phyloP scores from a whole-genome alignment of 2,329 filamentous ascomycete species.

The Thielaviopsis ethacetica region DNA sequence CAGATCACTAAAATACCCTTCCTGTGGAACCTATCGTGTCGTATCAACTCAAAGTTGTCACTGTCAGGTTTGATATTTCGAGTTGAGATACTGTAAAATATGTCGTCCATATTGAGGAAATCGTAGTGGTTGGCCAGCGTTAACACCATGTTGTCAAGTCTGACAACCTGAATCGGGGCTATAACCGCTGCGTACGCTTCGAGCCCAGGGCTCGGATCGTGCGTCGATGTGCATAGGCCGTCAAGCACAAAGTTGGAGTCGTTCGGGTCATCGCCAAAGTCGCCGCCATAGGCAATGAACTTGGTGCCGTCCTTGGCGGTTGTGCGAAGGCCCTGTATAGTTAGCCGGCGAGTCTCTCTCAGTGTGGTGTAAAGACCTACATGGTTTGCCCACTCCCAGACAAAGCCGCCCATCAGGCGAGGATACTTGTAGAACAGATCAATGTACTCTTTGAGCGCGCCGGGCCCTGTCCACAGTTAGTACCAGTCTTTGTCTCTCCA shows the following conservation, averaged over 20 bases:
- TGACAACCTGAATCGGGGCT: slow-evolving; percentile 38
- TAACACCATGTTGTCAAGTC: slow-evolving; percentile 21
- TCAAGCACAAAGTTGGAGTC: slow-evolving; percentile 44
- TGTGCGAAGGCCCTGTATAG: slow-evolving; percentile 25
- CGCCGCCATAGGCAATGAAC: slow-evolving; percentile 35
- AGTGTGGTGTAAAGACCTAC: slow-evolving; percentile 17
- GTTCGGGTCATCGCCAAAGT: slow-evolving; percentile 44
- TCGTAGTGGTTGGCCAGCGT: slow-evolving; percentile 38
- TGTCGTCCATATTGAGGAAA: too few relatives aligned
- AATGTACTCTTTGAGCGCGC: slow-evolving; percentile 49
- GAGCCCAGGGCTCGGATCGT: slow-evolving; percentile 34
- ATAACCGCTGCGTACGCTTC: slow-evolving; percentile 41
- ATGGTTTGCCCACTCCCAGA: slow-evolving; percentile 51
- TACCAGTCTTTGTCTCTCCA: not conserved
- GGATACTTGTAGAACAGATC: slow-evolving; percentile 42
- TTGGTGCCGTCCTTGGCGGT: slow-evolving; percentile 23
- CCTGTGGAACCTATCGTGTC: too few relatives aligned
- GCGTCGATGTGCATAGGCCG: slow-evolving; percentile 32
- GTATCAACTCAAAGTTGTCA: too few relatives aligned
- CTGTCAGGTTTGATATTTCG: too few relatives aligned
- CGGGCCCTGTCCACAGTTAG: slow-evolving; percentile 23
- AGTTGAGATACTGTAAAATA: too few relatives aligned
- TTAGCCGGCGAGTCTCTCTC: not conserved
- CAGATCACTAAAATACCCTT: too few relatives aligned
- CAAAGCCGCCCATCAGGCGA: slow-evolving; percentile 41